Base-by-base conservation (phyloP, 2,329 filamentous ascomycete species). In the Scedosporium minutisporum region DNA sequence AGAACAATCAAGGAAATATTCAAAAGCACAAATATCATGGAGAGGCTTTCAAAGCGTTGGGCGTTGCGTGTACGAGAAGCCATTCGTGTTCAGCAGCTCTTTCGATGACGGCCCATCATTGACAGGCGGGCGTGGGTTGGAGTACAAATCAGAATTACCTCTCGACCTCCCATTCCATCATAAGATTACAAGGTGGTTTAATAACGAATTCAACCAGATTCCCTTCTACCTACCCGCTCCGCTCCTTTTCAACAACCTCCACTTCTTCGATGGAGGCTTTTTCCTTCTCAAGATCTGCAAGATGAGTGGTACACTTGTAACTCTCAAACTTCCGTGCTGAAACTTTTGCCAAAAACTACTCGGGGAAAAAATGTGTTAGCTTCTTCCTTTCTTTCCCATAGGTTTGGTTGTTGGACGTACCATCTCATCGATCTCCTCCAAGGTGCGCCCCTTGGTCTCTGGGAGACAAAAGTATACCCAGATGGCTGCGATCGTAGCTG, bases 351-450 rank as follows among this genome's bases (percentile, higher is more conserved):
- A 64, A 60, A 57, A 65, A 64, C 62, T 58, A 25, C 16, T 27
- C 33, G 48, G 12, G 6, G 29, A 6, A 18, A 9, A 25, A 21
- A 53, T 16, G 7, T 21, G 48, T 38, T 38, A 38, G 33, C 33
- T 38, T 14, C 3, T 48, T 9, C 3, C 21, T 48, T 48, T 48
- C n/a, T 21, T 48, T 48, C 44, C 6, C 6, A 5, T 7, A 12
- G 23, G 33, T 12, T 38, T 38, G 33, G 33, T 38, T 38, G 3
- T 14, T 38, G 21, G 38, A 23, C 58, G 46, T 60, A 60, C 58
- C 63, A 65, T 65, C 44, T 65, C 64, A 6, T 65, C 64, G 29
- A 64, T 64, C 57, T 70, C 70, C 18, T 62, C 68, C 0, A 65
- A 57, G 16, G 57, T 61, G 18, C 64, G 63, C 6, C 62, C 61